Conservation (phyloP, 148 eudicot genomes). For the Camellia sinensis region DNA sequence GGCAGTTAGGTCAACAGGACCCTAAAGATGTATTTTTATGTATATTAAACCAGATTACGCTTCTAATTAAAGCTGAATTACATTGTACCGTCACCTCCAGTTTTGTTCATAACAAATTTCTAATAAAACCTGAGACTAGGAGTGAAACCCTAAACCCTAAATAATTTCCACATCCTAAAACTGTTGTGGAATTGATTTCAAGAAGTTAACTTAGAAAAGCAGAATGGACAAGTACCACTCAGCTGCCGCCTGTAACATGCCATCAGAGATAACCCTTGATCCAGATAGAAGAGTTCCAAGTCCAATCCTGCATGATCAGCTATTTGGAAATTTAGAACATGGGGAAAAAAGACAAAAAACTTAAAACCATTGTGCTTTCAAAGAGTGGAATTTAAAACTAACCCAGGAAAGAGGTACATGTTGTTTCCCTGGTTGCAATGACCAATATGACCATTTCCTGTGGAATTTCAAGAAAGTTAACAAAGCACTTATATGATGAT, state of each 20-base stretch:
- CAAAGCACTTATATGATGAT: neutral
- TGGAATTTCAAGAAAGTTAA: neutral
- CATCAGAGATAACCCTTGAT: conserved; percentile 73
- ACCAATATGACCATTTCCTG: conserved; percentile 84
- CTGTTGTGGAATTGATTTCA: neutral
- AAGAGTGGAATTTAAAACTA: conserved; percentile 23
- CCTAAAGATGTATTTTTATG: neutral
- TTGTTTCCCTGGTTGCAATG: conserved; percentile 96
- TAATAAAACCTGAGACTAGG: neutral
- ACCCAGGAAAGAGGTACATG: conserved; percentile 99
- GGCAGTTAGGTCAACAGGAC: conserved; percentile 11
- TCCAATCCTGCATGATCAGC: conserved; percentile 67
- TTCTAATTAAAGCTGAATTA: neutral
- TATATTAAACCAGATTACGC: neutral
- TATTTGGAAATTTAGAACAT: conserved; percentile 10
- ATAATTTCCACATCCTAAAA: neutral
- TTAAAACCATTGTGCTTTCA: neutral
- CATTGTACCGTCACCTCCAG: neutral
- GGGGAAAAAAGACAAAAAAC: neutral
- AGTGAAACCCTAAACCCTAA: neutral
- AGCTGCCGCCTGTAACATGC: conserved; percentile 99
- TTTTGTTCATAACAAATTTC: neutral
- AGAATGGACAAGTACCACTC: conserved; percentile 57
- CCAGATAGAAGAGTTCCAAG: conserved; percentile 95
- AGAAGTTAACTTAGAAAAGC: neutral